Conservation (phyloP, 208 protist genomes). For the Trypanosomatidae sp. region DNA sequence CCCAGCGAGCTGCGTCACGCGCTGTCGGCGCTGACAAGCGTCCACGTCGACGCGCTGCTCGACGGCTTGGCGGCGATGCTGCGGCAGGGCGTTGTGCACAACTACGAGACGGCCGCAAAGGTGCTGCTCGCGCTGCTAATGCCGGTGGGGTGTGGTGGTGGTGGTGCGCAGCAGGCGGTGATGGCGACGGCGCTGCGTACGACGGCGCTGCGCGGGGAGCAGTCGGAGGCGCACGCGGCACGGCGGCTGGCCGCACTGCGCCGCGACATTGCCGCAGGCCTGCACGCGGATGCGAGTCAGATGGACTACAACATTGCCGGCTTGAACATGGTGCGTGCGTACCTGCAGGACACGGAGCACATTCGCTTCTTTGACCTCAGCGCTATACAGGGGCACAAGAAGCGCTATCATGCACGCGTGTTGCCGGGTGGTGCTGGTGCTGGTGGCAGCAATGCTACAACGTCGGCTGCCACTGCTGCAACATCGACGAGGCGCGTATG, state of each 20-base stretch:
- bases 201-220: conserved; percentile 40
- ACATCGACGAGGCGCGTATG: no score
- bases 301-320: conserved; percentile 73
- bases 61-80: conserved; percentile 51
- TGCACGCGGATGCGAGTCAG: conserved; percentile 25
- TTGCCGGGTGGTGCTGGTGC: no score
- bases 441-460: no score
- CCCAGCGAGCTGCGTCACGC: conserved; percentile 75
- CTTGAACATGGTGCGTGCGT: conserved; percentile 46
- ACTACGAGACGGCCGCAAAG: conserved; percentile 71
- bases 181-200: conserved; percentile 17
- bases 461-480: no score
- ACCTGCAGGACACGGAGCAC: conserved; percentile 46
- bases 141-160: conserved; percentile 12
- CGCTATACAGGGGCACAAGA: conserved; percentile 74
- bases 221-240: conserved; percentile 39
- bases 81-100: conserved; percentile 39
- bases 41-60: conserved; percentile 70
- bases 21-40: conserved; percentile 64
- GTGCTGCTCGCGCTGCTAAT: conserved; percentile 59
- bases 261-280: conserved; percentile 38
- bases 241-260: conserved; percentile 41
- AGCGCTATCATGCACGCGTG: conserved; percentile 69
- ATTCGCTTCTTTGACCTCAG: conserved; percentile 69
- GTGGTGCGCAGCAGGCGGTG: conserved; percentile 8